Evolutionary conservation across 495 filamentous ascomycete genomes (phyloP).

Genomic region (Physcia stellaris): DNA sequence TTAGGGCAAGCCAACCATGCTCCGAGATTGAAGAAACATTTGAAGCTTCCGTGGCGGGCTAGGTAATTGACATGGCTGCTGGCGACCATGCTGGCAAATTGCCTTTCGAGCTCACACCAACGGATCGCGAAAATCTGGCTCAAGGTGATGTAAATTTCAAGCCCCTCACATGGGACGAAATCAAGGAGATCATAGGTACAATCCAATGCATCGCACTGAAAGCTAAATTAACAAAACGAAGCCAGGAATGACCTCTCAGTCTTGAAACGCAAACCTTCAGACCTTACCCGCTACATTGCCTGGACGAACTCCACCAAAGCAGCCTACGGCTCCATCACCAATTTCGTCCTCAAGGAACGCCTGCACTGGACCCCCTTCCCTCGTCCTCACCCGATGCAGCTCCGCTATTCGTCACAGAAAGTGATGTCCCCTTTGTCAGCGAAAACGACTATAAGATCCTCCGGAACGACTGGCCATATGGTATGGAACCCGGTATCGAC

Average conservation of each 20-base stretch:
- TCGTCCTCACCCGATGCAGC: conserved; percentile 47
- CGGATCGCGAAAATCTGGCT: conserved; percentile 41
- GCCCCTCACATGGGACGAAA: conserved; percentile 42
- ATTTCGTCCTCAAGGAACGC: conserved; percentile 59
- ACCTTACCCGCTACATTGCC: conserved; percentile 67
- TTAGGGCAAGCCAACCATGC: too few relatives aligned
- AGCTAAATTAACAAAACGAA: conserved; percentile 17
- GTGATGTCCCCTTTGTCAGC: conserved; percentile 51
- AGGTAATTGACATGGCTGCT: too few relatives aligned
- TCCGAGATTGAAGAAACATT: too few relatives aligned
- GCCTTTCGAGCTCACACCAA: conserved; percentile 41
- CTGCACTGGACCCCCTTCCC: conserved; percentile 48
- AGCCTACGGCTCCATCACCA: conserved; percentile 62
- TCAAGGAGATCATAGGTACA: conserved; percentile 42
- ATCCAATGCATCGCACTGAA: not conserved
- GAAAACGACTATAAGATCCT: conserved; percentile 61
- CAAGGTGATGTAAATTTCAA: conserved; percentile 44
- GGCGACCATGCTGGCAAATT: too few relatives aligned
- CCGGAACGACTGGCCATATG: conserved; percentile 89
- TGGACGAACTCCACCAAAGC: conserved; percentile 60
- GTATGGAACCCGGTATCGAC: conserved; percentile 49
- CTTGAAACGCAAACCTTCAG: conserved; percentile 70
- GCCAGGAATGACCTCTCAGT: conserved; percentile 58
- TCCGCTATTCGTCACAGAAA: conserved; percentile 40
- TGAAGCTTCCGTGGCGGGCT: too few relatives aligned